Evolutionary conservation across 1,284 basidiomycete genomes (phyloP).

Genomic region (Rhodotorula glutinis): DNA sequence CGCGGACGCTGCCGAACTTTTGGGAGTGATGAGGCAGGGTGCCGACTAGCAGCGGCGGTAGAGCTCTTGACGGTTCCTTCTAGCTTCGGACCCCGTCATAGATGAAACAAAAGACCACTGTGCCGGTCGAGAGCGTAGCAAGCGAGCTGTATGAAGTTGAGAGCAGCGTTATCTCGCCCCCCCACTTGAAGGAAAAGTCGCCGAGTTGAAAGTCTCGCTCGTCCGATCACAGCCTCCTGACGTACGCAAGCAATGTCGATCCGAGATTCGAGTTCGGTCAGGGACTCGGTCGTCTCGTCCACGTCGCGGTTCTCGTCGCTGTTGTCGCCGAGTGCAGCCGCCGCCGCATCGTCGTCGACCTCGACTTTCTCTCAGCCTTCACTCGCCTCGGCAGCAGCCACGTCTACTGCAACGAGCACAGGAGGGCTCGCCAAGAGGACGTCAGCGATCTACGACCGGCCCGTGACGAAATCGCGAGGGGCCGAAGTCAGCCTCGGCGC

Average conservation of each 20-base stretch:
- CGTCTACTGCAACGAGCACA: not conserved
- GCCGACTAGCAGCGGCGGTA: no score
- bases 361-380: slow-evolving; percentile 15
- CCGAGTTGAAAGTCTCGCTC: no score
- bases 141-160: no score
- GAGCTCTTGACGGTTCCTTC: no score
- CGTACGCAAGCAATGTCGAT: not conserved
- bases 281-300: slow-evolving; percentile 13
- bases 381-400: not conserved
- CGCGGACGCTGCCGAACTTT: no score
- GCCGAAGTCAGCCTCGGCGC: slow-evolving; percentile 76
- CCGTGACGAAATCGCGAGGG: slow-evolving; percentile 73
- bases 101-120: no score
- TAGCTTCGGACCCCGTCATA: no score
- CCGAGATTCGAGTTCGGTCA: slow-evolving; percentile 22
- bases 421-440: slow-evolving; percentile 12
- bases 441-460: slow-evolving; percentile 69
- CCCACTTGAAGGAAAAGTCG: no score
- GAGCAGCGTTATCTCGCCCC: no score
- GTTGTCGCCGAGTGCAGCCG: slow-evolving; percentile 4
- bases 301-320: slow-evolving; percentile 35
- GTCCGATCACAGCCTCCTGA: no score
- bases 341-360: slow-evolving; percentile 1
- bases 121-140: no score
- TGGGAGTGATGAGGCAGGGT: no score